A percentile compares a stretch with the other conserved stretches of the same genome.
Conservation (phyloP, 2,329 filamentous ascomycete species). For the Neopestalotiopsis clavispora region DNA sequence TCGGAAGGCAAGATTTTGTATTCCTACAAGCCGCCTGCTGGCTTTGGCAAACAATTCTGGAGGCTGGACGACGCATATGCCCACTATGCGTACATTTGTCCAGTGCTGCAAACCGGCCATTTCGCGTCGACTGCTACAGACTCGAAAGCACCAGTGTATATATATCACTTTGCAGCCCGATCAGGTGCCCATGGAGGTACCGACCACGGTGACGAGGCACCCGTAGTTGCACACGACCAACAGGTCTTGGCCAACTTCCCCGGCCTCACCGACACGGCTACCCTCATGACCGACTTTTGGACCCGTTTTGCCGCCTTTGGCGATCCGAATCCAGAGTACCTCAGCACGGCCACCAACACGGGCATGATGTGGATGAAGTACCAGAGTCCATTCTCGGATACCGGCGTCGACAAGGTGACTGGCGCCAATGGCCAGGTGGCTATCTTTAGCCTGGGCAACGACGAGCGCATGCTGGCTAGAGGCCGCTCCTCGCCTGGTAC, state of each 20-base stretch:
- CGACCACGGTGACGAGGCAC: slow-evolving; percentile 53
- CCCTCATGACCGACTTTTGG: slow-evolving; percentile 50
- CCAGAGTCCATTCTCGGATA: slow-evolving; percentile 41
- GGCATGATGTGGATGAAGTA: slow-evolving; percentile 48
- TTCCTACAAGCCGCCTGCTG: slow-evolving; percentile 36
- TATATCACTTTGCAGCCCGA: slow-evolving; percentile 66
- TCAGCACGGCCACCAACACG: slow-evolving; percentile 23
- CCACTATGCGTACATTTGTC: slow-evolving; percentile 69
- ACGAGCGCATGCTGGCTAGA: slow-evolving; percentile 48
- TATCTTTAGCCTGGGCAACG: slow-evolving; percentile 65
- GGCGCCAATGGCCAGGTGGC: slow-evolving; percentile 44
- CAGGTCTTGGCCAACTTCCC: slow-evolving; percentile 35
- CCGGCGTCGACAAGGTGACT: slow-evolving; percentile 13
- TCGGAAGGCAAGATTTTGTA: slow-evolving; percentile 45
- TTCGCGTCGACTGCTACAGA: slow-evolving; percentile 37
- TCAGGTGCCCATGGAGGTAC: slow-evolving; percentile 41
- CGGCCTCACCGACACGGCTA: slow-evolving; percentile 43
- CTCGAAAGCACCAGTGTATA: slow-evolving; percentile 44
- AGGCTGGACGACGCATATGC: slow-evolving; percentile 65
- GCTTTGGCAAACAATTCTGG: slow-evolving; percentile 59
- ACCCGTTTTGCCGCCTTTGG: slow-evolving; percentile 40
- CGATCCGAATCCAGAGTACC: slow-evolving; percentile 28
- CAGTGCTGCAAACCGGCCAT: slow-evolving; percentile 64
- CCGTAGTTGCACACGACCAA: slow-evolving; percentile 49
- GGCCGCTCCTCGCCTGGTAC: slow-evolving; percentile 43